Base-by-base conservation (phyloP, 208 protist genomes). In the Trypanosoma platydactyli region DNA sequence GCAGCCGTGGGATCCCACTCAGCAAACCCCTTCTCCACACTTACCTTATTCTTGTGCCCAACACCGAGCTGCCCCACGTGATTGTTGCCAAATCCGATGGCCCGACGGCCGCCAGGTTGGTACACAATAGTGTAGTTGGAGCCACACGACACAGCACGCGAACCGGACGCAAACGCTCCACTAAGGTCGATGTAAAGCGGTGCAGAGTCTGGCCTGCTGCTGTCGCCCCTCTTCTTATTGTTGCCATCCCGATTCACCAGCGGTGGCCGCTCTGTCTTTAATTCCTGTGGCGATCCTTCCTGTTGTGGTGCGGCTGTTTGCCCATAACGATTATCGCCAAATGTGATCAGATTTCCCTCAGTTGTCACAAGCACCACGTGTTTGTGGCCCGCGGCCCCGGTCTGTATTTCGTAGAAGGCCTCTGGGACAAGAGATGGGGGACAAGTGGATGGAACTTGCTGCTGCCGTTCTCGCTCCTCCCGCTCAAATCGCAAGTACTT, bases 121-220 rank as follows among this genome's bases (percentile, higher is more conserved):
- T 92, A 92, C 44, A 88, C 67, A 18, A 92, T 46, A 18, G 69
- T 87, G 72, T 81, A 89, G 72, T 89, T 89, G 3, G 79, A 81
- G 46, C 86, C 86, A 64, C 86, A 92, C 16, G 59, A 57, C 20
- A 68, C 49, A 57, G 56, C 29, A 40, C 64, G 16, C 22, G 52
- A 20, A 6, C 49, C 58, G 20, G 4, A 9, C 30, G 64, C 15
- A 27, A 86, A 84, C 29, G 79, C 68, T 33, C 70, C 84, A 24
- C 67, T 69, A 25, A 87, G 72, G 67, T 86, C 79, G 33, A 86
- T 77, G 46, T 77, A 81, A 46, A 88, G 54, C 18, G 84, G 74
- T 15, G 77, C 70, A 64, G 60, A 57, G 38, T 45, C 48, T 38
- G 46, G 15, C 11, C 64, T 16, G 15, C 61, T 50, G 29, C 51